Conservation (phyloP, 2,329 filamentous ascomycete species). For the Berkeleyomyces basicola region DNA sequence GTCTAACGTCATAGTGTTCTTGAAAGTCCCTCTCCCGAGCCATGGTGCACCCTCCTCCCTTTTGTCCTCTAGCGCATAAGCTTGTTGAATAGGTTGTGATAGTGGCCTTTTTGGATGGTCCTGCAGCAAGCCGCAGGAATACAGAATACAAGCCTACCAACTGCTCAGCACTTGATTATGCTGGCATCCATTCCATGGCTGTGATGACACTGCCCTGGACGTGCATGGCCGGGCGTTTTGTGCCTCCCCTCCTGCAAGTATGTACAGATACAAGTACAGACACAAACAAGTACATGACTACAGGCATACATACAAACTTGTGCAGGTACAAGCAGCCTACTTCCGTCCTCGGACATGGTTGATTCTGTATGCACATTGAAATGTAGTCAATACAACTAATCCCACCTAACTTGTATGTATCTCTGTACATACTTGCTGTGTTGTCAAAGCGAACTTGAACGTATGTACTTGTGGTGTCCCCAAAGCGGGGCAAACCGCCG, state of each 20-base stretch:
- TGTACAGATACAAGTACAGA: background rate
- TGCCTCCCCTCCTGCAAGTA: background rate
- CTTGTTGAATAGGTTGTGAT: background rate
- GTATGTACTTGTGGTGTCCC: background rate
- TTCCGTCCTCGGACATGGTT: too few species aligned
- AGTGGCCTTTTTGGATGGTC: background rate
- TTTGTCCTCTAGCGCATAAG: background rate
- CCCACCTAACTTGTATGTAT: too few species aligned
- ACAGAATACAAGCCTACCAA: background rate
- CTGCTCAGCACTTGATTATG: background rate
- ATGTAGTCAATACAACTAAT: too few species aligned
- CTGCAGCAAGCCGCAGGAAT: background rate
- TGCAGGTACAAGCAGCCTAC: too few species aligned
- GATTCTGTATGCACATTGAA: too few species aligned
- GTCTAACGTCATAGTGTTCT: background rate
- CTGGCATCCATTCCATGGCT: background rate
- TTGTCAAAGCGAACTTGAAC: too few species aligned
- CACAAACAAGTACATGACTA: too few species aligned
- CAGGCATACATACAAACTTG: too few species aligned
- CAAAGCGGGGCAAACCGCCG: background rate
- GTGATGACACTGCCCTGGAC: background rate
- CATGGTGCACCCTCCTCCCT: too few species aligned
- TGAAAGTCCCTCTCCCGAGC: background rate
- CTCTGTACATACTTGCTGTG: background rate
- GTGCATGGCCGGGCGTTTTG: background rate